Percentiles rank a stretch among this genome's conserved stretches.
phyloP scores from a whole-genome alignment of 306 rosid species.

The Corylus americana region DNA sequence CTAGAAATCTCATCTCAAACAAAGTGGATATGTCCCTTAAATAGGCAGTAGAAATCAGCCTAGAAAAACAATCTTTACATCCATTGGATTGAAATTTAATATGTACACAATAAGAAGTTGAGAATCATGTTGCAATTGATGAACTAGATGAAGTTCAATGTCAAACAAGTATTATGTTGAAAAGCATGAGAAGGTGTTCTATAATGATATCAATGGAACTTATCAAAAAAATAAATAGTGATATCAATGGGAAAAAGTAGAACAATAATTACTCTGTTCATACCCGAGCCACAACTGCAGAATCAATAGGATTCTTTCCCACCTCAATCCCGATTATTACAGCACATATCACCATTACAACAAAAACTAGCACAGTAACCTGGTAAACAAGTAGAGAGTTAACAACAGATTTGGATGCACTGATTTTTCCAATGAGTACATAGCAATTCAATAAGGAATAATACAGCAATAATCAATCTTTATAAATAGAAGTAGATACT shows the following conservation, averaged over 20 bases:
- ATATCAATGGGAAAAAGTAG: conserved; percentile 18
- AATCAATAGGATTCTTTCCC: conserved; percentile 67
- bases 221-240: neutral
- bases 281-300: conserved; percentile 79
- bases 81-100: neutral
- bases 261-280: conserved; percentile 21
- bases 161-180: neutral
- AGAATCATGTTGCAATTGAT: conserved; percentile 1
- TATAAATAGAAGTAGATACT: conserved; percentile 12
- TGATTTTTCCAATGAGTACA: conserved; percentile 8
- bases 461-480: conserved; percentile 5
- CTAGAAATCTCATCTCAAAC: neutral
- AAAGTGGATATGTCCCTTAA: neutral
- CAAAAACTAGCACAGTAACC: conserved; percentile 61
- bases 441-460: conserved; percentile 11
- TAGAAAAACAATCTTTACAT: neutral
- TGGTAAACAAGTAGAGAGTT: conserved; percentile 42
- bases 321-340: conserved; percentile 77
- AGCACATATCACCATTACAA: conserved; percentile 65
- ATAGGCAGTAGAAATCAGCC: conserved; percentile 7
- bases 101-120: neutral
- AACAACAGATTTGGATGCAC: conserved; percentile 27
- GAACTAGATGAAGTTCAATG: neutral
- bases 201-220: conserved; percentile 12
- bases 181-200: neutral